A percentile compares a stretch with the other conserved stretches of the same genome.
Evolutionary conservation across 2,329 filamentous ascomycete genomes (phyloP).

Genomic region (Calycina herbarum): DNA sequence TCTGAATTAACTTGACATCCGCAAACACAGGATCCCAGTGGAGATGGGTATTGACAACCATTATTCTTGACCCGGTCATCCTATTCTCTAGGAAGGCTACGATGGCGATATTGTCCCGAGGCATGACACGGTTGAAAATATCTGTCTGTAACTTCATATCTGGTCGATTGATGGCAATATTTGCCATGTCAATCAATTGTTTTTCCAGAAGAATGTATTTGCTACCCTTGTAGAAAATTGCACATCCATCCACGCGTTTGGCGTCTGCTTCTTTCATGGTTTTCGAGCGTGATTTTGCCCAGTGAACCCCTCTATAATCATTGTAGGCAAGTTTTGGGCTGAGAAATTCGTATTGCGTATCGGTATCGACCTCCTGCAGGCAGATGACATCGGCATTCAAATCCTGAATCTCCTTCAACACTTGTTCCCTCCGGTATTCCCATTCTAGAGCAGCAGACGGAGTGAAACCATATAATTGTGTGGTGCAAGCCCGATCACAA

Average conservation of each 20-base stretch:
- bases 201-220: constrained; percentile 95
- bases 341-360: constrained; percentile 90
- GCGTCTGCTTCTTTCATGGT: constrained; percentile 92
- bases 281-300: constrained; percentile 83
- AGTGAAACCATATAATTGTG: constrained; percentile 84
- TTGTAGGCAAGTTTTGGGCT: constrained; percentile 79
- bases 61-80: constrained; percentile 82
- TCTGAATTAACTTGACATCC: constrained; percentile 96
- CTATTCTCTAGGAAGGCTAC: constrained; percentile 92
- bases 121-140: constrained; percentile 98
- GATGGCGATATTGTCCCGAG: constrained; percentile 93
- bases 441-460: constrained; percentile 79
- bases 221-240: constrained; percentile 92
- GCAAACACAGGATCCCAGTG: constrained; percentile 91
- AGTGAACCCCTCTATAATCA: constrained; percentile 93
- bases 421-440: constrained; percentile 81
- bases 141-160: constrained; percentile 98
- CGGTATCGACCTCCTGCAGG: constrained; percentile 88
- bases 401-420: constrained; percentile 77
- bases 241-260: constrained; percentile 90
- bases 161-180: constrained; percentile 87
- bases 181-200: constrained; percentile 87
- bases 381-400: constrained; percentile 87
- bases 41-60: constrained; percentile 90
- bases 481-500: constrained; percentile 89